Conservation (phyloP, 192 early-diverging fungal species). For the Spizellomyces sp. region DNA sequence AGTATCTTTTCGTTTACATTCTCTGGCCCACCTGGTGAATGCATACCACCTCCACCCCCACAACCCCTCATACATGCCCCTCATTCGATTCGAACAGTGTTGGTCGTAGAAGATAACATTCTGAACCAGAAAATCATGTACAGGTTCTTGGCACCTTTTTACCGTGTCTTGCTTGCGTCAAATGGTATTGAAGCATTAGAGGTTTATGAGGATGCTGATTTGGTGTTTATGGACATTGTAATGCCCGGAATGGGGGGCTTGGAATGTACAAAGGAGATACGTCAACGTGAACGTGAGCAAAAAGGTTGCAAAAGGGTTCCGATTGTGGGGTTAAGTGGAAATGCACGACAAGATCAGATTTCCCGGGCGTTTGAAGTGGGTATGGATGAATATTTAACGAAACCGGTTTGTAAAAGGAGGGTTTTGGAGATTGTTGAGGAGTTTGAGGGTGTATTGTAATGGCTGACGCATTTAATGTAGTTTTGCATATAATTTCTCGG, state of each 20-base stretch:
- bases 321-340: slow-evolving; percentile 19
- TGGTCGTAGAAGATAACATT: slow-evolving; percentile 28
- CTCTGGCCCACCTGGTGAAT: not conserved
- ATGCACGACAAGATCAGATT: slow-evolving; percentile 16
- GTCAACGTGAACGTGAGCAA: not conserved
- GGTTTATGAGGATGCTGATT: not conserved
- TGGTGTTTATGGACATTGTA: slow-evolving; percentile 19
- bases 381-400: slow-evolving; percentile 12
- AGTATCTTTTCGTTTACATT: slow-evolving; percentile 16
- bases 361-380: slow-evolving; percentile 9
- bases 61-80: too few species aligned
- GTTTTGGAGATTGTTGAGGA: too few species aligned
- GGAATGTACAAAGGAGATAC: not conserved
- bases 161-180: slow-evolving; percentile 2
- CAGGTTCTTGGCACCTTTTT: slow-evolving; percentile 1
- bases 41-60: too few species aligned
- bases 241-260: slow-evolving; percentile 29
- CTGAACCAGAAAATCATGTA: slow-evolving; percentile 20
- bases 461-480: too few species aligned
- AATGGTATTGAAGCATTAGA: slow-evolving; percentile 33
- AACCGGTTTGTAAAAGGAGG: not conserved
- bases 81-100: not conserved
- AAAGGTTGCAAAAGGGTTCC: not conserved
- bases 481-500: too few species aligned
- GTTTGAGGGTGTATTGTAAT: too few species aligned